Conservation (phyloP, 768 basidiomycete species). For the Boletus sp. region DNA sequence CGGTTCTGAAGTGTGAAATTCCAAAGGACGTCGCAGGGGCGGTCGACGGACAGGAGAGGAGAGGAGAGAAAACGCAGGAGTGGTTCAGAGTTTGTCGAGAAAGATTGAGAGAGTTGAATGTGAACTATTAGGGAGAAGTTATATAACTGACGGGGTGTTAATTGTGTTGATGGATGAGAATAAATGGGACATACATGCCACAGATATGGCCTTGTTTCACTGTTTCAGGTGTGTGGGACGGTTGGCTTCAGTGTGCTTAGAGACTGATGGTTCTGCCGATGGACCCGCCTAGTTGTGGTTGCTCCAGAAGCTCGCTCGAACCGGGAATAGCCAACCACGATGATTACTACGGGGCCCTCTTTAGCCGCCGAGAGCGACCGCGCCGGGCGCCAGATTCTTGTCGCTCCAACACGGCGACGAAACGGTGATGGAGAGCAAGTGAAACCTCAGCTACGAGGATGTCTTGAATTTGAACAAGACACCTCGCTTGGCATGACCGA, state of each 20-base stretch:
- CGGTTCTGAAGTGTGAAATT: not conserved
- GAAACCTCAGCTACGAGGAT: not conserved
- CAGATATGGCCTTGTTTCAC: constrained; percentile 14
- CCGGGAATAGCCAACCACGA: constrained; percentile 6
- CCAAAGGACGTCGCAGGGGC: not conserved
- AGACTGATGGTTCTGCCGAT: constrained; percentile 2
- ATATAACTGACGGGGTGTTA: constrained; percentile 5
- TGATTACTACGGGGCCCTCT: constrained; percentile 3
- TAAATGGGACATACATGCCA: constrained; percentile 4
- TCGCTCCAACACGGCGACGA: not conserved
- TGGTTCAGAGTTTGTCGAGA: not conserved
- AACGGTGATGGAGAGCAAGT: not conserved
- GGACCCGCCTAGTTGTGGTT: constrained; percentile 7
- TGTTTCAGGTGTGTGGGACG: constrained; percentile 1
- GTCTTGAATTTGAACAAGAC: too few relatives aligned
- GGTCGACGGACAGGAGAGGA: not conserved
- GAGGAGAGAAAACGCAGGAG: not conserved
- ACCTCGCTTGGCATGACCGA: too few relatives aligned
- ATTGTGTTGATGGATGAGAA: not conserved
- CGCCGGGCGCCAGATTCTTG: not conserved
- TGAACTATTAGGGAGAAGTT: not conserved
- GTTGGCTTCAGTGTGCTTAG: not conserved
- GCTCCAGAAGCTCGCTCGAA: constrained; percentile 9
- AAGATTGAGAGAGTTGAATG: not conserved
- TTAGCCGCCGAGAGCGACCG: constrained; percentile 5